Conservation (phyloP, 306 rosid genomes). For the Sicyos edulis region DNA sequence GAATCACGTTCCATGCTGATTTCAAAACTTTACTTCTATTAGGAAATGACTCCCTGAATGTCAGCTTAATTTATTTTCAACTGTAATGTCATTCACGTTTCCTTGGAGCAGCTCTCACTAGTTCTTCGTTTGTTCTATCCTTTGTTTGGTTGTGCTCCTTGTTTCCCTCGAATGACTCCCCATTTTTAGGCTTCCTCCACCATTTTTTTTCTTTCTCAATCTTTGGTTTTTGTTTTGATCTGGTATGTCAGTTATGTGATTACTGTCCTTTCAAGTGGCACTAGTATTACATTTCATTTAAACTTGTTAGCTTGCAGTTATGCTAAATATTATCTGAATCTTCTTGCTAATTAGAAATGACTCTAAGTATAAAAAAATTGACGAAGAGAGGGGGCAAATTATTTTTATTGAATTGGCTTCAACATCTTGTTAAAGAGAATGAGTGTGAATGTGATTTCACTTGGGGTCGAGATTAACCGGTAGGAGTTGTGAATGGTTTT, state of each 20-base stretch:
- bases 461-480: neutral
- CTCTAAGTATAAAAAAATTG: neutral
- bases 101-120: neutral
- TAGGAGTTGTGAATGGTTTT: too few species aligned
- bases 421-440: neutral
- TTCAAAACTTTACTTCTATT: neutral
- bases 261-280: too few species aligned
- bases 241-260: neutral
- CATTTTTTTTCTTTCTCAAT: neutral
- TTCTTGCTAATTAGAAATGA: too few species aligned
- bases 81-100: neutral
- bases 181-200: neutral
- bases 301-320: neutral
- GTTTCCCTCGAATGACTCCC: constrained; percentile 1
- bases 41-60: neutral
- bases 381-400: neutral
- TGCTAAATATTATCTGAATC: neutral
- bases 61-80: too few species aligned
- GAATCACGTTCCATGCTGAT: neutral
- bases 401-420: neutral
- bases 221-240: neutral
- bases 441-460: neutral
- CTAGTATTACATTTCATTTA: neutral
- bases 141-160: neutral
- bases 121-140: neutral